Evolutionary conservation across 73 alveolate genomes (phyloP), one percentile per base, ranked within the genome.

Genomic region (Paramecium caudatum): DNA sequence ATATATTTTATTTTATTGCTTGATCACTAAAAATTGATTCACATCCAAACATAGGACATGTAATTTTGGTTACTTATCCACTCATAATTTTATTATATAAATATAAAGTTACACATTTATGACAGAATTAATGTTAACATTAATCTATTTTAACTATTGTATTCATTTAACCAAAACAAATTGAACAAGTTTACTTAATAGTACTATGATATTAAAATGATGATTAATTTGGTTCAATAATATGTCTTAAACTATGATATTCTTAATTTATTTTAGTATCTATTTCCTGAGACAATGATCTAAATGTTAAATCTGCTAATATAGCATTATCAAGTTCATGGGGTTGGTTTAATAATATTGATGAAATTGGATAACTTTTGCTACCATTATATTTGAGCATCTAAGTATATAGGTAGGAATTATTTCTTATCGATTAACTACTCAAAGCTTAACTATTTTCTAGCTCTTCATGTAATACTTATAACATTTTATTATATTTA

Each of bases 11-110:
- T 55, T 23, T 55, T 19, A 55, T 55, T 43, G 0, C 23, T 3
- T 0, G 80, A 10, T 55, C 80, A 55, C 17, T 55, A 6, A 55
- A 55, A 55, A 55, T 21, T 4, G 80, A 19, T 4, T 21, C 23
- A 23, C 80, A 55, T 27, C 80, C 80, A 23, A 55, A 55, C 30
- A 27, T 27, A 9, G 80, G 80, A 23, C 80, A 55, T 55, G 45
- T 55, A 3, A 55, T 55, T 21, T 55, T 55, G 2, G 23, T 27
- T 55, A 55, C 80, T 23, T 23, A 37, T 2, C 80, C 80, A 55
- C 46, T 27, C 13, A 25, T 55, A 27, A 55, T 55, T 55, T 55
- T 55, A 55, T 55, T 55, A 43, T 55, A 55, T 55, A 55, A 55
- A 27, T 55, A 55, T 23, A 55, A 55, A 43, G 80, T 55, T 55